Conservation (phyloP, 208 protist species). For the Trypanosoma theileri region DNA sequence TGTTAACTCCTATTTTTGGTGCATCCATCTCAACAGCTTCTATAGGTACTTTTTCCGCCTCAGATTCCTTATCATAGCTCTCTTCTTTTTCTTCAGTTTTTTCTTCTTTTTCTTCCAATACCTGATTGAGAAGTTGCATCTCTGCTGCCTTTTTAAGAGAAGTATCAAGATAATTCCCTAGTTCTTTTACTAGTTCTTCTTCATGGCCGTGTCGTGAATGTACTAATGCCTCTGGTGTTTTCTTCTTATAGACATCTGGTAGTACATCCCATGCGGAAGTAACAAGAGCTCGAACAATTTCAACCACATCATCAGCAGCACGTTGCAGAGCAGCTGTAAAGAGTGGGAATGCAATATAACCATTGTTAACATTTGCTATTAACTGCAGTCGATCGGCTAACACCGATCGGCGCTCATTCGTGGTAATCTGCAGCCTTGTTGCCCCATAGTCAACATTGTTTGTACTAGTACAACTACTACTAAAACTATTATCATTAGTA, state of each 20-base stretch:
- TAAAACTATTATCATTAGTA: too few relatives aligned
- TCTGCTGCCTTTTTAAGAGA: background rate
- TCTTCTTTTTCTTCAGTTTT: background rate
- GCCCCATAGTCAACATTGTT: slow-evolving; percentile 2
- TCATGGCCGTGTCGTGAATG: slow-evolving; percentile 25
- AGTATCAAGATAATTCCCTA: slow-evolving; percentile 5
- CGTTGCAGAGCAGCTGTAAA: slow-evolving; percentile 27
- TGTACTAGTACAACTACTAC: too few relatives aligned
- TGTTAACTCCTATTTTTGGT: background rate
- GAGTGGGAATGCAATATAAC: slow-evolving; percentile 23
- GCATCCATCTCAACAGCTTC: too few relatives aligned
- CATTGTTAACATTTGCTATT: slow-evolving; percentile 29
- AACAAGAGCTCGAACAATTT: slow-evolving; percentile 15
- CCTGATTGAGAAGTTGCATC: background rate
- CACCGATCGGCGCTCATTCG: slow-evolving; percentile 39
- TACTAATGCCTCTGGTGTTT: slow-evolving; percentile 18
- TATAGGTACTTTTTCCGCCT: too few relatives aligned
- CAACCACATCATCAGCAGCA: slow-evolving; percentile 16
- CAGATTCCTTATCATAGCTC: background rate
- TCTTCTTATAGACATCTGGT: background rate
- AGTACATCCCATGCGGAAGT: background rate
- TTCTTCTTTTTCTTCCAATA: background rate
- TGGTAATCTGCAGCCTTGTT: slow-evolving; percentile 30
- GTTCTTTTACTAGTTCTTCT: slow-evolving; percentile 23
- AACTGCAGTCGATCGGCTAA: slow-evolving; percentile 49